Percentiles rank a stretch among this genome's conserved stretches.
Conservation (phyloP, 805 yeast species). For the Metschnikowia anglica region DNA sequence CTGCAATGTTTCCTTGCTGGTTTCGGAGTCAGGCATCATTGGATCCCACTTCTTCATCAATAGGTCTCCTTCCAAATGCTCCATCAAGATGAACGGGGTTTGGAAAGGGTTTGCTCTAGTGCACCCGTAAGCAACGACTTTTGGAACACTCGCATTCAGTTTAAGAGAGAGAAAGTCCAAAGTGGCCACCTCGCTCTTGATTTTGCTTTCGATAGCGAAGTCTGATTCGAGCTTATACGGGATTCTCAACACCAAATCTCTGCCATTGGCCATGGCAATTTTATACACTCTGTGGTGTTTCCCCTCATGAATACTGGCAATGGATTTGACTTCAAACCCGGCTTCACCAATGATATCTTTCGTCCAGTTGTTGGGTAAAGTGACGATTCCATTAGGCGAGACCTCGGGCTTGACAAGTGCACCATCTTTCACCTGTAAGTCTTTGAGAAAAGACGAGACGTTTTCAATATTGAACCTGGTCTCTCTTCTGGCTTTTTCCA, state of each 20-base stretch:
- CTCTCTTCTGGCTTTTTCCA: slow-evolving; percentile 70
- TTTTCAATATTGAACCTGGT: slow-evolving; percentile 85
- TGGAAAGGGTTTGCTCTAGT: slow-evolving; percentile 60
- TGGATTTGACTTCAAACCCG: slow-evolving; percentile 54
- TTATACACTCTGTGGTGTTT: slow-evolving; percentile 88
- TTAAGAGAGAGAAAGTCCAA: slow-evolving; percentile 74
- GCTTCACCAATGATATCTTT: slow-evolving; percentile 43
- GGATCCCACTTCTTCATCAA: slow-evolving; percentile 94
- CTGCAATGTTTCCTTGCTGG: slow-evolving; percentile 49
- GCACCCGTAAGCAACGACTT: slow-evolving; percentile 65
- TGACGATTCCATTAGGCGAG: slow-evolving; percentile 42
- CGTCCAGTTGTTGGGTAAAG: slow-evolving; percentile 50
- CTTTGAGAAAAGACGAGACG: slow-evolving; percentile 51
- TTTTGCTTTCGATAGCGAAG: slow-evolving; percentile 58
- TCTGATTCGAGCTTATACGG: slow-evolving; percentile 80
- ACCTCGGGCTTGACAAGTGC: slow-evolving; percentile 34
- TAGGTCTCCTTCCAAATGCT: slow-evolving; percentile 72
- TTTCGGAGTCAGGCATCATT: slow-evolving; percentile 52
- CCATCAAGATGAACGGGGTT: slow-evolving; percentile 79
- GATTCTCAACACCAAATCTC: slow-evolving; percentile 70
- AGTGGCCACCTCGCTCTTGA: slow-evolving; percentile 91
- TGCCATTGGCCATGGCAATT: slow-evolving; percentile 59
- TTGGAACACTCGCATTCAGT: slow-evolving; percentile 69
- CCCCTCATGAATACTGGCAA: slow-evolving; percentile 89
- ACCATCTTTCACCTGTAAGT: slow-evolving; percentile 34